Conservation (phyloP, 805 yeast species). For the Wickerhamomyces hampshirensis region DNA sequence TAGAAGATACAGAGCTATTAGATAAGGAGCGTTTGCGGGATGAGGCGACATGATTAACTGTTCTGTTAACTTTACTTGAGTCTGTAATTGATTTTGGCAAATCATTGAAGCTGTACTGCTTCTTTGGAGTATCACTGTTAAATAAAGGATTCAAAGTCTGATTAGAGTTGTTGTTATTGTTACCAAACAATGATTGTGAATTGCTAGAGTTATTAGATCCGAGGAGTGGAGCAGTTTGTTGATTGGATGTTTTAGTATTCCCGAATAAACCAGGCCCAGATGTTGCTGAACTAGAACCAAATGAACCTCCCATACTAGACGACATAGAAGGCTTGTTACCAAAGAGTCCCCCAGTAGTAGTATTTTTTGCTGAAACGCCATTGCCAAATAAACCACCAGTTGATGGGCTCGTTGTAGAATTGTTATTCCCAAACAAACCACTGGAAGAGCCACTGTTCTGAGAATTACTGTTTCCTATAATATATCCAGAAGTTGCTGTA, state of each 20-base stretch:
- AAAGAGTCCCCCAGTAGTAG: slow-evolving; percentile 16
- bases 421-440: background rate
- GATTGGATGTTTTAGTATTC: background rate
- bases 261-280: slow-evolving; percentile 9
- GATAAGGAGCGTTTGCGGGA: slow-evolving; percentile 24
- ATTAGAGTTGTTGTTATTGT: slow-evolving; percentile 4
- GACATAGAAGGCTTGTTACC: background rate
- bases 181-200: slow-evolving; percentile 18
- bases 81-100: slow-evolving; percentile 36
- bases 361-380: background rate
- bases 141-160: slow-evolving; percentile 15
- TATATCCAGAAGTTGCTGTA: too few species aligned
- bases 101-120: slow-evolving; percentile 27
- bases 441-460: too few species aligned
- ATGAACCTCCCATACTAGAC: too few species aligned
- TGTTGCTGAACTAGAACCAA: slow-evolving; percentile 17
- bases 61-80: slow-evolving; percentile 20
- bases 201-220: slow-evolving; percentile 3
- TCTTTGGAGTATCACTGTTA: slow-evolving; percentile 29
- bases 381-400: slow-evolving; percentile 1
- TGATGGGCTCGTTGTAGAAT: background rate
- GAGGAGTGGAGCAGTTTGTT: too few species aligned
- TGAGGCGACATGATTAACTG: slow-evolving; percentile 4
- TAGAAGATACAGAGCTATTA: slow-evolving; percentile 15
- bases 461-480: too few species aligned